Base-by-base conservation (phyloP, 2,329 filamentous ascomycete genomes). In the Zasmidium citrigriseum region DNA sequence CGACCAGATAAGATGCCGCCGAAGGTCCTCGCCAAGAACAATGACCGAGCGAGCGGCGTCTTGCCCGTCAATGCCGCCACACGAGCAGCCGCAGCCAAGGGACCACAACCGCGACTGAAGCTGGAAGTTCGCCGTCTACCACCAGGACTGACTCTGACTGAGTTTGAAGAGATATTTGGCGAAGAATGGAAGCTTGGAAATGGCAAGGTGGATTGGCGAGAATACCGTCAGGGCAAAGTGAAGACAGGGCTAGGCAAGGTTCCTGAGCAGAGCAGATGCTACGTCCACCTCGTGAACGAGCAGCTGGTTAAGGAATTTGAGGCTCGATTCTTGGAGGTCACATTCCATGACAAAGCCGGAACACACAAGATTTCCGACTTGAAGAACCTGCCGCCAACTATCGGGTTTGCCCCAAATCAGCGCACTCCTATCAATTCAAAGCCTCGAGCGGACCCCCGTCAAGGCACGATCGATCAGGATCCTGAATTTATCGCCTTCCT, bases 401-500 rank as follows among this genome's bases (percentile, higher is more conserved):
- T 97, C 50, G 93, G 96, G 69, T 90, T 90, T 68, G 86, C 93
- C 18, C 85, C 89, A 1, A 96, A 93, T 77, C 90, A 91, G 65
- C 93, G 93, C 68, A 84, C 91, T 1, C 91, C 93, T 1, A 44
- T 70, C 52, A 85, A 85, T 59, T 84, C 82, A 34, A 91, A 90
- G 72, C 85, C 85, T 51, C 87, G 91, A 29, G 85, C 86, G 54
- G 95, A 99, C 78, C 86, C 87, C 54, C 87, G 93, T 14, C 91
- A 96, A 73, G 95, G 93, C 54, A 96, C 92, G 2, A 98, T 99
- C 65, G 95, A 99, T 68, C 92, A 96, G 72, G 95, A 99, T 70
- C 87, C 91, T 0, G 95, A 98, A 67, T 99, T 97, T 68, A 96
- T 97, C 79, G 86, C 88, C 23, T 99, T 98, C 72, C 82, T 99